Evolutionary conservation across 176 grass and related monocot species (phyloP).

Genomic region (Melocanna baccifera): DNA sequence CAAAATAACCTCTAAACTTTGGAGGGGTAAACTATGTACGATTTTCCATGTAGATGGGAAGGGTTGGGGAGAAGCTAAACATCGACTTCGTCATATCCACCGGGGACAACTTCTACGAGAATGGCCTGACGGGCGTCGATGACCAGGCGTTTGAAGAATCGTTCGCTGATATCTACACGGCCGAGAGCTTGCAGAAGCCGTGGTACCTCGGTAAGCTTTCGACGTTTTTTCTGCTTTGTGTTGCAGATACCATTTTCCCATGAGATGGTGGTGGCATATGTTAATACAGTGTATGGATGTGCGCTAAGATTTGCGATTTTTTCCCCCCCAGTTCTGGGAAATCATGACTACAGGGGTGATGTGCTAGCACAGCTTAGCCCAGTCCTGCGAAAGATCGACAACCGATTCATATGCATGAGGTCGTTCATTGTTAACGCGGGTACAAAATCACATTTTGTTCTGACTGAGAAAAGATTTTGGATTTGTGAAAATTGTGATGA

Average conservation of each 20-base stretch:
- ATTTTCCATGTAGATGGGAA: slow-evolving; percentile 59
- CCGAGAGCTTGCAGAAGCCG: slow-evolving; percentile 66
- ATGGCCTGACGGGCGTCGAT: slow-evolving; percentile 56
- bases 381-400: slow-evolving; percentile 49
- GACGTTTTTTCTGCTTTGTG: neutral
- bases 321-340: slow-evolving; percentile 60
- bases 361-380: slow-evolving; percentile 63
- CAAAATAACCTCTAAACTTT: neutral
- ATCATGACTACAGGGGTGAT: slow-evolving; percentile 81
- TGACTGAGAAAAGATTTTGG: neutral
- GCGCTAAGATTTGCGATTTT: neutral
- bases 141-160: slow-evolving; percentile 67
- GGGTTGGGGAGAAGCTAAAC: slow-evolving; percentile 47
- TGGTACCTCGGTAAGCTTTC: slow-evolving; percentile 63
- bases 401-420: slow-evolving; percentile 81
- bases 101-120: slow-evolving; percentile 80
- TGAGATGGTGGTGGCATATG: neutral
- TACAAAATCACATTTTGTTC: slow-evolving; percentile 3
- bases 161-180: slow-evolving; percentile 64
- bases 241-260: neutral
- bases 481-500: neutral
- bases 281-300: neutral
- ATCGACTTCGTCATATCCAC: slow-evolving; percentile 94
- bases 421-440: slow-evolving; percentile 73
- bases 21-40: neutral